Conservation (phyloP, 2,329 filamentous ascomycete genomes). For the Endothia cerciana region DNA sequence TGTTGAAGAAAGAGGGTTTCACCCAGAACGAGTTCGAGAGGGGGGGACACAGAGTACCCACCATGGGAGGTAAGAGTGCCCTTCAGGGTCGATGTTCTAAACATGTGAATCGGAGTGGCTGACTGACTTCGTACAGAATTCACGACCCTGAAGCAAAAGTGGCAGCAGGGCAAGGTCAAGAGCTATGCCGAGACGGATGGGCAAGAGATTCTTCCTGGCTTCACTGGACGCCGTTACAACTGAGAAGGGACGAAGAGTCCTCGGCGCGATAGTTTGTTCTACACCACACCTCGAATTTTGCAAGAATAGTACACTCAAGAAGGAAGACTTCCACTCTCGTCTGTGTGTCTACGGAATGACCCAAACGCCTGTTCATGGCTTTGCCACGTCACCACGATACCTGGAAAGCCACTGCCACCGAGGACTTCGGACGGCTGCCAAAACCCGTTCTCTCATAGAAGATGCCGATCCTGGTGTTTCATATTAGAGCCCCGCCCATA, state of each 20-base stretch:
- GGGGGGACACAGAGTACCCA: constrained; percentile 38
- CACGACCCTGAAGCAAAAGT: constrained; percentile 42
- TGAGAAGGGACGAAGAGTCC: neutral
- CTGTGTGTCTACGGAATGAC: neutral
- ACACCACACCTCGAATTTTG: neutral
- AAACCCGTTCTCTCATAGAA: neutral
- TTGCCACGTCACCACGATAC: neutral
- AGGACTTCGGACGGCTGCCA: neutral
- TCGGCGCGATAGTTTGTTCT: neutral
- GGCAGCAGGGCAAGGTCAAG: constrained; percentile 41
- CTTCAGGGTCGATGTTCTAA: too few species aligned
- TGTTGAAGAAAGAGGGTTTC: constrained; percentile 40
- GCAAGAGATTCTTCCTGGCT: constrained; percentile 41
- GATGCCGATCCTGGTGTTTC: neutral
- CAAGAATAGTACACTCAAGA: neutral
- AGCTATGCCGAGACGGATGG: constrained; percentile 33
- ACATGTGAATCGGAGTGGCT: too few species aligned
- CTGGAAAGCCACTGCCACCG: neutral
- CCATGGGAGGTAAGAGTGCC: constrained; percentile 37
- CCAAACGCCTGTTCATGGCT: neutral
- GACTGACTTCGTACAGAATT: constrained; percentile 35
- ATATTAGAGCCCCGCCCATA: neutral
- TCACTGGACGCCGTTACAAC: constrained; percentile 33
- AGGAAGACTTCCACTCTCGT: neutral
- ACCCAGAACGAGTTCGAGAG: constrained; percentile 44